Conservation (phyloP, 108 stramenopile genomes). For the Skeletonema tropicum region DNA sequence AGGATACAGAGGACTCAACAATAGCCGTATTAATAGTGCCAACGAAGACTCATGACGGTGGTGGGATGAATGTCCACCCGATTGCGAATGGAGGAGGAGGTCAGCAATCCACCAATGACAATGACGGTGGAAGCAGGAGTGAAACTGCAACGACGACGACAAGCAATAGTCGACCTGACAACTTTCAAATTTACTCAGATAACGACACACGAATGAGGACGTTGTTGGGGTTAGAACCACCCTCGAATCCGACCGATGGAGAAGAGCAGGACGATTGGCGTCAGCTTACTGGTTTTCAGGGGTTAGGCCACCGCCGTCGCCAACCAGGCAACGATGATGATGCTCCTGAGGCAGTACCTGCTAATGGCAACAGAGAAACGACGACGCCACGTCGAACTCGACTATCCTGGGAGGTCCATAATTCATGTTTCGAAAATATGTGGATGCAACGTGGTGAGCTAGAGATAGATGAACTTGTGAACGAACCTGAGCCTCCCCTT, state of each 20-base stretch:
- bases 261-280: not conserved
- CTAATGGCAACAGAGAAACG: not conserved
- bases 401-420: not conserved
- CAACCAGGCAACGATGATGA: not conserved
- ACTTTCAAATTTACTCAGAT: not conserved
- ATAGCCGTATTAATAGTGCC: not conserved
- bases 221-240: not conserved
- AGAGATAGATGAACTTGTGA: not conserved
- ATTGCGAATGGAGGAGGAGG: not conserved
- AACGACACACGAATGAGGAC: not conserved
- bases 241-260: not conserved
- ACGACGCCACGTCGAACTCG: not conserved
- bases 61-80: not conserved
- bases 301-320: not conserved
- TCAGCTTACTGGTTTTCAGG: not conserved
- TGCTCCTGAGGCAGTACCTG: not conserved
- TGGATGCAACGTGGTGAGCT: not conserved
- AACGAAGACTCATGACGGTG: not conserved
- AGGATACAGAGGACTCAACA: not conserved
- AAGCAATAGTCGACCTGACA: not conserved
- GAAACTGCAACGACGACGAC: too few species aligned
- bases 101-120: too few species aligned
- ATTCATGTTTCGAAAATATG: not conserved
- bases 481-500: not conserved
- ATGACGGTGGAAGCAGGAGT: too few species aligned